Base-by-base conservation (phyloP, 805 yeast species). In the Barnettozyma pratensis region DNA sequence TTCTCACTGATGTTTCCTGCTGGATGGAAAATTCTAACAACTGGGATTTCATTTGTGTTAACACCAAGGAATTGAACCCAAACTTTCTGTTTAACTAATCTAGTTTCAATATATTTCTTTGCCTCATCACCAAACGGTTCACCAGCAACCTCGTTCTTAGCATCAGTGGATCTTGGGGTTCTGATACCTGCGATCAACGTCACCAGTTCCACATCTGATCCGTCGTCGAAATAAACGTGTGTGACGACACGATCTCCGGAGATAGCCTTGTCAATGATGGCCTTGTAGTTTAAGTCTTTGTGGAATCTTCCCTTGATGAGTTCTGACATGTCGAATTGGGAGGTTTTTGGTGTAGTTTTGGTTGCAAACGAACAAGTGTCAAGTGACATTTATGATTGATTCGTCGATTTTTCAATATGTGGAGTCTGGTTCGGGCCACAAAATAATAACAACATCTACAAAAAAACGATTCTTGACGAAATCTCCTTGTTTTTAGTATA, bases 191-290 rank as follows among this genome's bases (percentile, higher is more conserved):
- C 94, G 53, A 88, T 67, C 37, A 83, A 62, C 31, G 84, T 75
- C 9, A 84, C 82, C 30, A 81, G 70, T 30, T 77, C 74, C 39
- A 74, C 76, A 51, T 86, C 94, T 38, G 66, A 65, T n/a, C 66
- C 65, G 42, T 71, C 66, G 49, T 69, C 71, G 31, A 79, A 67
- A 42, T 78, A 58, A 47, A 81, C 54, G 38, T 95, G 76, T 10
- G 79, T 76, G 37, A 83, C 69, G n/a, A 87, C 65, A 42, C 96
- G 71, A 66, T 88, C 96, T 43, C 96, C 96, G 53, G 83, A 71
- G 50, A 87, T 73, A 32, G 84, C 94, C 58, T 77, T 81, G 66
- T 88, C 96, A 28, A 88, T 83, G 48, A 88, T 75, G 32, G 87
- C 74, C 14, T 54, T 57, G 52, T 63, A 60, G 42, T 61, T 58